These are phyloP conservation scores for Ophiostoma montium DNA, from an alignment of 2,329 filamentous ascomycete species.

Conservation along the genomic window DNA sequence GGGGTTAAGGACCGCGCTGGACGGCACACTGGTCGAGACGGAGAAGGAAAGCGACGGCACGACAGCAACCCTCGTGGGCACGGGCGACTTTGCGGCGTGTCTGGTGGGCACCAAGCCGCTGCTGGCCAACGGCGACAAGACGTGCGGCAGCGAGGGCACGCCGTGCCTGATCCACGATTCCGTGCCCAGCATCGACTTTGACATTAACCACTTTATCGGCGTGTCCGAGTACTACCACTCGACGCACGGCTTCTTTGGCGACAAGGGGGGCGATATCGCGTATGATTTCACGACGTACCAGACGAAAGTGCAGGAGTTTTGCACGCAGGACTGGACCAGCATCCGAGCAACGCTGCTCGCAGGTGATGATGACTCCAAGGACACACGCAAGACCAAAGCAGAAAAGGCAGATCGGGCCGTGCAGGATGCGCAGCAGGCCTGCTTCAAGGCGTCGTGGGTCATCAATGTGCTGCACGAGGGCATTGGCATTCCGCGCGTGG, in stretches of 20 bases:
- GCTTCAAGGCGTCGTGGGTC: constrained; percentile 96
- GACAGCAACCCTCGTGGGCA: constrained; percentile 54
- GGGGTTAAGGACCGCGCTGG: constrained; percentile 58
- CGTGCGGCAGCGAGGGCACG: constrained; percentile 51
- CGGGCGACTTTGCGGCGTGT: constrained; percentile 77
- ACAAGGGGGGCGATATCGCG: constrained; percentile 55
- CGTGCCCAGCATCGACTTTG: constrained; percentile 89
- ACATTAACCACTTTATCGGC: constrained; percentile 93
- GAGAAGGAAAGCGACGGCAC: background rate
- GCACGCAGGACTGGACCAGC: constrained; percentile 64
- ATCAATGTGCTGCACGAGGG: constrained; percentile 94
- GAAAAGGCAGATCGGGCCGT: constrained; percentile 53
- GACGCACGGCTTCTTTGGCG: constrained; percentile 82
- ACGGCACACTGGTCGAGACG: constrained; percentile 39
- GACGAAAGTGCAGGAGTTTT: constrained; percentile 70
- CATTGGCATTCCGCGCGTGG: constrained; percentile 79
- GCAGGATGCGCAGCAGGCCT: constrained; percentile 70
- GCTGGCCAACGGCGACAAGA: constrained; percentile 72
- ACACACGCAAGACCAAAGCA: constrained; percentile 36
- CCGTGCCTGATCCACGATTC: constrained; percentile 89
- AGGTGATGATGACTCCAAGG: constrained; percentile 45
- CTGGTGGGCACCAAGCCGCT: constrained; percentile 69
- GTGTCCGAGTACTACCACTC: constrained; percentile 99
- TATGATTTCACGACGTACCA: constrained; percentile 92
- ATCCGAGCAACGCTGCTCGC: constrained; percentile 47